Evolutionary conservation across 768 basidiomycete genomes (phyloP), one percentile per base, ranked within the genome.

Genomic region (Lactarius vividus): DNA sequence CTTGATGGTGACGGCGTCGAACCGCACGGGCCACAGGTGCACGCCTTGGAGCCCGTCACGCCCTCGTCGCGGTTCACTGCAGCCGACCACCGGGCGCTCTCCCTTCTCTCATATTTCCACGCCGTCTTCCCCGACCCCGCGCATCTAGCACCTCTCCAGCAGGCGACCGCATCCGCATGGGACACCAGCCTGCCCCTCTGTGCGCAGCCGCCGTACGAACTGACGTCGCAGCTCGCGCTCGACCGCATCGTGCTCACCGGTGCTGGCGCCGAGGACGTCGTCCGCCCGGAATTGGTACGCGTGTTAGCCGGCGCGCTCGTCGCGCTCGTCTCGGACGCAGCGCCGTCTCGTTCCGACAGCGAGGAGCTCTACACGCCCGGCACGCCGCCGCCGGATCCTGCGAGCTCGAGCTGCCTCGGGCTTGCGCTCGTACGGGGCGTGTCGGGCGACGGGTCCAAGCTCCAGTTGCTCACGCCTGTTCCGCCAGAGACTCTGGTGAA

Each of bases 381-480:
- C 0, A 74, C 78, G 0, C 67, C 78, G 0, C 77, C 79, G 0
- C 92, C 93, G 0, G 76, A 83, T 1, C 88, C 92, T 0, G 71
- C 78, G 0, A 75, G 79, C 0, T 91, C 91, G 0, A 81, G 70
- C 10, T 93, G 92, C 68, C 76, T 87, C 29, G 96, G 94, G 1
- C 79, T 96, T 23, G 96, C 83, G 0, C 79, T 97, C 58, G 80
- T 98, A 16, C 88, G 95, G 78, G n/a, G 76, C 65, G 16, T 65
- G 72, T 59, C 49, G 44, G 31, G 57, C 42, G 61, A 62, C 18
- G 61, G 49, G 56, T 59, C 52, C 40, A 68, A 80, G 52, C 76
- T 96, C 40, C 94, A 96, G 39, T 70, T 97, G n/a, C 78, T 97
- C 40, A 94, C 95, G 0, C 93, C 96, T 0, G 66, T 94, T 1